Base-by-base conservation (phyloP, 768 basidiomycete species). In the Hortiboletus flavorubellus region DNA sequence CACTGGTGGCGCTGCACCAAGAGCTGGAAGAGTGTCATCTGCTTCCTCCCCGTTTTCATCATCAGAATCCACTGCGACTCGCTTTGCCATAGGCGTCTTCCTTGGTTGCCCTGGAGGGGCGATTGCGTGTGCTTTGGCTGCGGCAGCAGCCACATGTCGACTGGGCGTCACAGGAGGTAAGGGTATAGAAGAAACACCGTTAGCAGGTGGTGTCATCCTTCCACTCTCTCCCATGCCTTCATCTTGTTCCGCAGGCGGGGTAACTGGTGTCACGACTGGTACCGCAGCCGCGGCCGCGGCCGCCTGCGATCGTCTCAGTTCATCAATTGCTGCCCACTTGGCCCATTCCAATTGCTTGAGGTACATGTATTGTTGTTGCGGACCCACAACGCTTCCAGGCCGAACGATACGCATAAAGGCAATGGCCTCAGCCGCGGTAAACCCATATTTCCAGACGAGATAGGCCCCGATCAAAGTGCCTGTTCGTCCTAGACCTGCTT, bases 351-450 rank as follows among this genome's bases (percentile, higher is more conserved):
- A 72, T 66, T 97, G 93, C 75, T 94, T 94, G 66, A 92, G 83
- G 68, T 95, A 94, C 82, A 97, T 86, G 68, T 91, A 97, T 69
- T 97, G 93, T 67, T 93, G 92, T 61, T 93, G 91, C 18, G 91
- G 91, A 12, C 92, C 92, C 48, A 95, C 93, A 42, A 94, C 92
- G 54, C 87, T 89, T 7, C 94, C 96, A 2, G 97, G 97, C 43
- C 97, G 86, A 52, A 97, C 86, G 62, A 99, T 92, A 18, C 97
- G 88, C 97, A 98, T 98, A 73, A 95, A 98, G 0, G 89, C 97
- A 53, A 98, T 98, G 6, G 89, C 97, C 73, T 98, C 93, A 48
- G 86, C 83, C 2, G 96, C 96, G 16, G 94, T 93, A 69, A 99
- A 99, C 21, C 91, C 92, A 64, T 98, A 96, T 72, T 98, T 98